A percentile compares a stretch with the other conserved stretches of the same genome.
Conservation (phyloP, 108 stramenopile species). For the Cyclotella baltica region DNA sequence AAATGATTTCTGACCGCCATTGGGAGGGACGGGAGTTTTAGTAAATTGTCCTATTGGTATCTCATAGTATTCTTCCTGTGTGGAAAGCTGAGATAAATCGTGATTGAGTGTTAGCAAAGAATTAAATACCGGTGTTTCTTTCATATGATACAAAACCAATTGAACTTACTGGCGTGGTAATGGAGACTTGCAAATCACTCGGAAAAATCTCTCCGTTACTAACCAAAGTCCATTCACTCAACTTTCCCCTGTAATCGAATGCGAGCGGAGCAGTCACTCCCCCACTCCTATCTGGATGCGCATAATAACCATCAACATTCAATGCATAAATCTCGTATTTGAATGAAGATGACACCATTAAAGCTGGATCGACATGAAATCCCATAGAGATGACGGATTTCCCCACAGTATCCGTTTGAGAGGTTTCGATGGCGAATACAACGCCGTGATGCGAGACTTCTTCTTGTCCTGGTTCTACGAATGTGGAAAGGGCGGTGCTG, state of each 20-base stretch:
- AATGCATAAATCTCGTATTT: constrained; percentile 39
- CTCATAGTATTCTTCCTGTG: constrained; percentile 2
- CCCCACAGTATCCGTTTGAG: constrained; percentile 8
- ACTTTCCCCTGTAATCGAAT: constrained; percentile 37
- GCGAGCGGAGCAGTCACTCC: not conserved
- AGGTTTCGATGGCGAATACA: constrained; percentile 14
- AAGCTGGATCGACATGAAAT: constrained; percentile 18
- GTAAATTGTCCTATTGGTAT: constrained; percentile 22
- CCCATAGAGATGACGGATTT: constrained; percentile 31
- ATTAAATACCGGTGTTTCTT: not conserved
- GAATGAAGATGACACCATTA: not conserved
- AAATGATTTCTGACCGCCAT: constrained; percentile 39
- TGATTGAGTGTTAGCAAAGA: not conserved
- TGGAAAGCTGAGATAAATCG: not conserved
- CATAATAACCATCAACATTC: constrained; percentile 25
- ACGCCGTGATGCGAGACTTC: constrained; percentile 4
- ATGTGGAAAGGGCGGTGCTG: constrained; percentile 9
- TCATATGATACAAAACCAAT: not conserved
- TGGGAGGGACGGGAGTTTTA: constrained; percentile 8
- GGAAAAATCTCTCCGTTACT: not conserved
- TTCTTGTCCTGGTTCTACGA: not conserved
- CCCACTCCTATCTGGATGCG: constrained; percentile 25
- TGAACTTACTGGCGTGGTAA: not conserved
- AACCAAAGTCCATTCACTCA: constrained; percentile 23
- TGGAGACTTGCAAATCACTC: constrained; percentile 3